Conservation (phyloP, 441 rosid genomes). For the Kokia cookei region DNA sequence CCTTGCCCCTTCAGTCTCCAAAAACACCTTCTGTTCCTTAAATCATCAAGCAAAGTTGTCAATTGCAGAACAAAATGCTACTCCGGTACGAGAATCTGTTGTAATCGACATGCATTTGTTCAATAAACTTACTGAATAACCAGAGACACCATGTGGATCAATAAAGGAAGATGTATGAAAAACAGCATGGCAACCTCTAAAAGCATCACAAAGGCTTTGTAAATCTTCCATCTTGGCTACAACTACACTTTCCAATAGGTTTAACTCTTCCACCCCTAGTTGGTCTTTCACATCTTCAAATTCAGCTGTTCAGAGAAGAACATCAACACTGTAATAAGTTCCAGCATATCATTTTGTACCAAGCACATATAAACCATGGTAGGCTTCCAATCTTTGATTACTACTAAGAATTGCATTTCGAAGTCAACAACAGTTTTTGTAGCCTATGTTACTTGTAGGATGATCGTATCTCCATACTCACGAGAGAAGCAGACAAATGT, state of each 20-base stretch:
- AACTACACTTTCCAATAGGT: constrained; percentile 24
- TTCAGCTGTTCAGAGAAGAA: constrained; percentile 17
- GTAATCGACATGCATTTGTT: background rate
- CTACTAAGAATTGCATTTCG: too few species aligned
- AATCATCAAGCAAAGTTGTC: background rate
- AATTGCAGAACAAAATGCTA: background rate
- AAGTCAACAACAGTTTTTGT: too few species aligned
- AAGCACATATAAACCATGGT: too few species aligned
- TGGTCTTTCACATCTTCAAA: constrained; percentile 19
- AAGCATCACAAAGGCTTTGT: constrained; percentile 27
- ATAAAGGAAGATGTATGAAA: constrained; percentile 38
- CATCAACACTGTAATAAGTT: background rate
- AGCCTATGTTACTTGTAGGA: too few species aligned
- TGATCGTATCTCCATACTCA: too few species aligned
- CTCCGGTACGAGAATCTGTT: too few species aligned
- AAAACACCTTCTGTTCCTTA: constrained; percentile 30
- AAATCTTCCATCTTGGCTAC: constrained; percentile 26
- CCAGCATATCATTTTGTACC: background rate
- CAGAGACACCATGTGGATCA: constrained; percentile 36
- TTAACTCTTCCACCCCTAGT: constrained; percentile 18
- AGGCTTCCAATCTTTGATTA: too few species aligned
- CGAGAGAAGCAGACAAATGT: too few species aligned
- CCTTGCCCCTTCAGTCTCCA: constrained; percentile 29
- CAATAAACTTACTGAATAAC: constrained; percentile 24
- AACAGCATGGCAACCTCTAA: constrained; percentile 37